Conservation (phyloP, 257 asterid genomes). For the Nicotiana paniculata region DNA sequence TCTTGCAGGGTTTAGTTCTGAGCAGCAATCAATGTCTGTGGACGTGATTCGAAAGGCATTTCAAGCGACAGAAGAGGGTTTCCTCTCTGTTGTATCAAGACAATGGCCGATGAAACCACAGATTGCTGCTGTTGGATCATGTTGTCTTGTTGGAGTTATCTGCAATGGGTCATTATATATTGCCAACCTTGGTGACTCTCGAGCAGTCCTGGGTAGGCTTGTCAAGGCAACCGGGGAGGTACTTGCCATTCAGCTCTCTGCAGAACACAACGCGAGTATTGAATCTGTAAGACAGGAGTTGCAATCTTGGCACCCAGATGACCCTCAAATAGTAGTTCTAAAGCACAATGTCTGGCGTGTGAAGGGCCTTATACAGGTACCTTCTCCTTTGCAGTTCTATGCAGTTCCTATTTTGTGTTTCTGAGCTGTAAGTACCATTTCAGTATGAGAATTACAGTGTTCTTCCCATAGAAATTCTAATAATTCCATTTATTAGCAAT, state of each 20-base stretch:
- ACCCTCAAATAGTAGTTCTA: constrained; percentile 43
- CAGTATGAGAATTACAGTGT: background rate
- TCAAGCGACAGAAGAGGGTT: background rate
- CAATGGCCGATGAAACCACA: constrained; percentile 54
- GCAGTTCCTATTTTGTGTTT: background rate
- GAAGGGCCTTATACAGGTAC: constrained; percentile 67
- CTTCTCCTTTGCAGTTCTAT: background rate
- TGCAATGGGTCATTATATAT: constrained; percentile 50
- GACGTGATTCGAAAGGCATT: constrained; percentile 28
- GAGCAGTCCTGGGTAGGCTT: constrained; percentile 57
- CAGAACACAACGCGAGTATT: constrained; percentile 54
- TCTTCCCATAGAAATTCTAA: background rate
- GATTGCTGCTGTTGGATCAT: constrained; percentile 27
- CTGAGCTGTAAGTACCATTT: background rate
- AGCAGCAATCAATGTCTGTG: constrained; percentile 43
- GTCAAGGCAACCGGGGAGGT: constrained; percentile 63
- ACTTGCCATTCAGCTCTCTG: constrained; percentile 47
- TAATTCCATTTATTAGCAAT: background rate
- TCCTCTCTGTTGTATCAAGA: constrained; percentile 42
- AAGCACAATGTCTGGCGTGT: constrained; percentile 39
- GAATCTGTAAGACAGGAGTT: constrained; percentile 60
- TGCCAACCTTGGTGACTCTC: constrained; percentile 63
- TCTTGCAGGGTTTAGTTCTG: constrained; percentile 43
- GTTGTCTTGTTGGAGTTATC: background rate
- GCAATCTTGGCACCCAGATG: constrained; percentile 56